A percentile compares a stretch with the other conserved stretches of the same genome.
These are phyloP conservation scores for Sphagnurus paluster DNA, from an alignment of 1,284 basidiomycete genomes.

Conservation along the genomic window DNA sequence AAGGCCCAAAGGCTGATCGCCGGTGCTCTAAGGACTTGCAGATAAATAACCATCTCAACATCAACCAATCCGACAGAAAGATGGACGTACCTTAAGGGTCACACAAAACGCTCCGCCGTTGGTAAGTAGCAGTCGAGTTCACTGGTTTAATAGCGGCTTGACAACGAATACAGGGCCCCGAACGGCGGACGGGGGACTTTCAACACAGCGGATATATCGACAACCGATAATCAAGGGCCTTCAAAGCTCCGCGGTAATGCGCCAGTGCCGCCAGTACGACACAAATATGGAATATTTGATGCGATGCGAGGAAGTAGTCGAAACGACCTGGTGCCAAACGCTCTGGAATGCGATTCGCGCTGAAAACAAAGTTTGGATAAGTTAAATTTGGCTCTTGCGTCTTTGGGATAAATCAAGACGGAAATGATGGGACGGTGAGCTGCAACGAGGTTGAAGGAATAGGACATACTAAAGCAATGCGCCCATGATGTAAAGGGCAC, in stretches of 20 bases:
- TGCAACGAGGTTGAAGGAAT: constrained; percentile 28
- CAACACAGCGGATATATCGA: constrained; percentile 33
- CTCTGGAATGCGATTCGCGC: constrained; percentile 84
- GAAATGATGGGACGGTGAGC: constrained; percentile 20
- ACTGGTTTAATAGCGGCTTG: neutral
- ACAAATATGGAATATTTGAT: constrained; percentile 86
- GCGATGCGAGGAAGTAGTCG: constrained; percentile 79
- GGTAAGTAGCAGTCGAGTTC: neutral
- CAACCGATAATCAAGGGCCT: constrained; percentile 60
- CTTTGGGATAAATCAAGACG: constrained; percentile 12
- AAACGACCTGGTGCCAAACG: constrained; percentile 76
- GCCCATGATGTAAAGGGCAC: constrained; percentile 72
- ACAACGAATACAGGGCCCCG: neutral
- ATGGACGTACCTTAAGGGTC: constrained; percentile 7
- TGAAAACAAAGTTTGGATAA: constrained; percentile 36
- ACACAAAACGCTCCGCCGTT: neutral
- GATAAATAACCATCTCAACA: neutral
- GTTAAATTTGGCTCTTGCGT: constrained; percentile 18
- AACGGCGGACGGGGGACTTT: constrained; percentile 11
- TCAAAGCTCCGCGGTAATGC: constrained; percentile 68
- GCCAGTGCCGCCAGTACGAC: constrained; percentile 78
- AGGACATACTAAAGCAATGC: constrained; percentile 79
- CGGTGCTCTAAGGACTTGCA: too few relatives aligned
- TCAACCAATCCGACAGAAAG: constrained; percentile 2
- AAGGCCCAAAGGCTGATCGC: too few relatives aligned